phyloP scores from a whole-genome alignment of 2,329 filamentous ascomycete genomes.

The Fusarium sp. region DNA sequence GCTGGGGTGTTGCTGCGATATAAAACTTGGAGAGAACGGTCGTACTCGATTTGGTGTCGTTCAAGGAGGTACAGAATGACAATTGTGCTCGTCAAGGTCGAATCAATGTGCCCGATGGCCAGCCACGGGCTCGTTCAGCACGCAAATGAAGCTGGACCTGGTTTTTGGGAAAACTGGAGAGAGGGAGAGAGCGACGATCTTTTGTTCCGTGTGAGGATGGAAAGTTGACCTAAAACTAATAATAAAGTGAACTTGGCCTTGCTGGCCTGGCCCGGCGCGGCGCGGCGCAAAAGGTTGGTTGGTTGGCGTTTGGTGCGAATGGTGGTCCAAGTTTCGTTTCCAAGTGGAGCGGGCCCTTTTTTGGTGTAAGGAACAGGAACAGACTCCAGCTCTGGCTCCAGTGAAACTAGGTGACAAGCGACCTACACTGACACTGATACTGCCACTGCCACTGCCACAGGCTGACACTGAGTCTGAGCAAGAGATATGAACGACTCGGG shows the following conservation, averaged over 20 bases:
- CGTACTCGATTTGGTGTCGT: slow-evolving; percentile 19
- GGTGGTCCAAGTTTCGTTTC: slow-evolving; percentile 45
- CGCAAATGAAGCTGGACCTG: slow-evolving; percentile 26
- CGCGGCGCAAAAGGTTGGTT: not conserved
- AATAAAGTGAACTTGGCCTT: slow-evolving; percentile 22
- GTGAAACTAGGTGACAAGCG: slow-evolving; percentile 3
- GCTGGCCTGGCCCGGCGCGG: slow-evolving; percentile 4
- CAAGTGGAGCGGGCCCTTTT: slow-evolving; percentile 22
- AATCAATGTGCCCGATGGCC: slow-evolving; percentile 35
- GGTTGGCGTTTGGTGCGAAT: not conserved
- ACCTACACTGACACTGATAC: slow-evolving; percentile 1
- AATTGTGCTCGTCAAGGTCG: slow-evolving; percentile 13
- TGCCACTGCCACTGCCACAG: slow-evolving; percentile 18
- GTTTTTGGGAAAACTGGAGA: slow-evolving; percentile 36
- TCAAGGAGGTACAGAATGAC: not conserved
- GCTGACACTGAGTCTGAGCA: not conserved
- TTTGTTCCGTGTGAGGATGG: slow-evolving; percentile 27
- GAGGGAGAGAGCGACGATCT: slow-evolving; percentile 34
- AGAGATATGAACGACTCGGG: slow-evolving; percentile 18
- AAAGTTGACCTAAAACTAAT: slow-evolving; percentile 15
- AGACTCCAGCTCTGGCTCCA: slow-evolving; percentile 8
- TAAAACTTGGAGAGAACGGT: slow-evolving; percentile 17
- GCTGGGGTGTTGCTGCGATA: slow-evolving; percentile 10
- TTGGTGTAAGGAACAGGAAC: not conserved
- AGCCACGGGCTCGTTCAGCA: slow-evolving; percentile 40